These are phyloP conservation scores for Thozetella sp. DNA, from an alignment of 495 filamentous ascomycete genomes.

Conservation along the genomic window DNA sequence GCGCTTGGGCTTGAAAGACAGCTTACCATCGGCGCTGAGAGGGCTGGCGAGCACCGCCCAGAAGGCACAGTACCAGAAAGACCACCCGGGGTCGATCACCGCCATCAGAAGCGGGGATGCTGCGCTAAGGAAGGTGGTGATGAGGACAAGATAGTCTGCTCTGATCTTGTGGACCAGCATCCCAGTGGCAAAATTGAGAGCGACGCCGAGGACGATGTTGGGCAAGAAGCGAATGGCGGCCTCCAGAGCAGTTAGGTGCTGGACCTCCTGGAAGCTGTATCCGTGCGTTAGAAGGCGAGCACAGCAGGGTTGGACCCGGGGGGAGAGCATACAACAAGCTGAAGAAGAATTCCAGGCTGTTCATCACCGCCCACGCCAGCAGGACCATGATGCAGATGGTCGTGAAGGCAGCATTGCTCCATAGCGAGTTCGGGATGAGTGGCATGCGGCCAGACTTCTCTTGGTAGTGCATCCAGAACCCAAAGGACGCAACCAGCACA, in stretches of 20 bases:
- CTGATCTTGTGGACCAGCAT: constrained; percentile 55
- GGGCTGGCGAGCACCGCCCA: constrained; percentile 7
- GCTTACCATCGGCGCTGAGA: neutral
- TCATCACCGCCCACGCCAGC: constrained; percentile 47
- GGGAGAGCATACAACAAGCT: constrained; percentile 35
- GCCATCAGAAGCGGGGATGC: constrained; percentile 56
- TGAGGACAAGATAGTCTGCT: constrained; percentile 47
- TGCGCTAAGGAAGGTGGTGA: constrained; percentile 43
- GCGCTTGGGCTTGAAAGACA: constrained; percentile 13
- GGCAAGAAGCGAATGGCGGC: constrained; percentile 60
- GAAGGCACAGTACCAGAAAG: constrained; percentile 64
- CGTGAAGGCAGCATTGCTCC: constrained; percentile 51
- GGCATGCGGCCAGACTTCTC: constrained; percentile 42
- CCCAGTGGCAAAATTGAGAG: constrained; percentile 57
- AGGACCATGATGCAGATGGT: constrained; percentile 53
- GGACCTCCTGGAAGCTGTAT: constrained; percentile 46
- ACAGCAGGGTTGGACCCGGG: neutral
- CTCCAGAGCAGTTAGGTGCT: constrained; percentile 39
- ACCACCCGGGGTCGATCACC: constrained; percentile 38
- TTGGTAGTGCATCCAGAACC: constrained; percentile 47
- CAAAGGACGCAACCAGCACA: constrained; percentile 42
- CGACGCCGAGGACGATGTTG: constrained; percentile 49
- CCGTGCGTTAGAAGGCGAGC: constrained; percentile 2
- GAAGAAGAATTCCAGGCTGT: constrained; percentile 49
- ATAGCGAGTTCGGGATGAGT: constrained; percentile 56